Conservation (phyloP, 2,329 filamentous ascomycete genomes). For the Aspergillus fijiensis region DNA sequence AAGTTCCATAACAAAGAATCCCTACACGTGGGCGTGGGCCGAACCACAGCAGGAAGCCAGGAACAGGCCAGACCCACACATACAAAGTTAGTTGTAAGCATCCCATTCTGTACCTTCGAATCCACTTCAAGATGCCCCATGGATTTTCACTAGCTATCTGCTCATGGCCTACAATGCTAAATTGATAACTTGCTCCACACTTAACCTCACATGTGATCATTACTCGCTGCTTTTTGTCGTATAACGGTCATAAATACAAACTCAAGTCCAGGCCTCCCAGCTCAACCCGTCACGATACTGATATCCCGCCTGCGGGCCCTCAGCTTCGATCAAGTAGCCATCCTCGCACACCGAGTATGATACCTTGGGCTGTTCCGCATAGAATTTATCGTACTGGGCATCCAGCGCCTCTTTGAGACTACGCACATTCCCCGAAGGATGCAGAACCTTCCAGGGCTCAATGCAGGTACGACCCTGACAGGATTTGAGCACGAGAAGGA, state of each 20-base stretch:
- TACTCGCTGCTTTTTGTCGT: neutral
- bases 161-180: too few relatives aligned
- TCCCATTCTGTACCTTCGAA: too few relatives aligned
- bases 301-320: slow-evolving; percentile 7
- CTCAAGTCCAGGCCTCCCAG: slow-evolving; percentile 18
- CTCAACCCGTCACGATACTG: slow-evolving; percentile 19
- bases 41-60: too few relatives aligned
- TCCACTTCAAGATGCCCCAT: too few relatives aligned
- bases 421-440: slow-evolving; percentile 21
- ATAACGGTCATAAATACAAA: neutral
- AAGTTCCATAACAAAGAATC: too few relatives aligned
- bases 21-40: too few relatives aligned
- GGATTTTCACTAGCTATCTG: too few relatives aligned
- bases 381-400: slow-evolving; percentile 2
- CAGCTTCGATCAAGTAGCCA: neutral
- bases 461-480: slow-evolving; percentile 36
- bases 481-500: slow-evolving; percentile 41
- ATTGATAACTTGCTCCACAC: neutral
- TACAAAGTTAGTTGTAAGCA: too few relatives aligned
- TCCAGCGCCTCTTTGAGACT: slow-evolving; percentile 5
- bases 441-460: slow-evolving; percentile 36
- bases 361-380: neutral
- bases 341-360: neutral
- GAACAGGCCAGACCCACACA: too few relatives aligned
- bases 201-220: neutral